Evolutionary conservation across 768 basidiomycete species (phyloP).

Genomic region (Mycena maculata): DNA sequence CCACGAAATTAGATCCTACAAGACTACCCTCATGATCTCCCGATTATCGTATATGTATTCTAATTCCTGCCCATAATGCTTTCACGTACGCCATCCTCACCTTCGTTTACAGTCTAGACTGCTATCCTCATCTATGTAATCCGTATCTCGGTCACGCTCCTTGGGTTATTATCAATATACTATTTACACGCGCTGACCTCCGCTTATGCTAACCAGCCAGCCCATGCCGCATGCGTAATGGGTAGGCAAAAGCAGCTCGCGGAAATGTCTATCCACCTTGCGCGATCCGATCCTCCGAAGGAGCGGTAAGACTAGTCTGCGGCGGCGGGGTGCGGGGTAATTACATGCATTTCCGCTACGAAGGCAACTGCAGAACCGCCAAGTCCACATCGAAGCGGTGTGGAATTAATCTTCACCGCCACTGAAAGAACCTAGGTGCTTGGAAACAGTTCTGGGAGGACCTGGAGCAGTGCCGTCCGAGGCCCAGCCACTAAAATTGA

Average conservation of each 20-base stretch:
- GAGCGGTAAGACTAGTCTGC: neutral
- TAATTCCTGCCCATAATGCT: constrained; percentile 33
- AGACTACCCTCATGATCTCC: constrained; percentile 59
- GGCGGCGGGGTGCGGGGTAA: neutral
- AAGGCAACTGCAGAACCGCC: neutral
- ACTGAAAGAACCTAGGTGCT: too few species aligned
- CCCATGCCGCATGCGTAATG: too few species aligned
- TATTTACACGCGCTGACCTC: neutral
- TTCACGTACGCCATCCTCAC: constrained; percentile 26
- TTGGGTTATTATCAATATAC: constrained; percentile 31
- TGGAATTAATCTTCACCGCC: neutral
- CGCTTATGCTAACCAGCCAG: too few species aligned
- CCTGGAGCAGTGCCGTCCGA: too few species aligned
- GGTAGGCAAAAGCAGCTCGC: too few species aligned
- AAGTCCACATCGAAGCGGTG: neutral
- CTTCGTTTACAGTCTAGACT: constrained; percentile 32
- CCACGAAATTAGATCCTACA: constrained; percentile 85
- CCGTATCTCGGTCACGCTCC: constrained; percentile 26
- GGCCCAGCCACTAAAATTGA: too few species aligned
- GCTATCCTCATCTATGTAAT: constrained; percentile 32
- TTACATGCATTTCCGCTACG: constrained; percentile 13
- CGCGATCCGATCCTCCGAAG: constrained; percentile 21
- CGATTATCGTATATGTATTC: neutral
- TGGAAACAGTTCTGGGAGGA: too few species aligned
- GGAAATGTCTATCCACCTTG: neutral